Base-by-base conservation (phyloP, 1,139 yeast genomes). In the Kodamaea plutei region DNA sequence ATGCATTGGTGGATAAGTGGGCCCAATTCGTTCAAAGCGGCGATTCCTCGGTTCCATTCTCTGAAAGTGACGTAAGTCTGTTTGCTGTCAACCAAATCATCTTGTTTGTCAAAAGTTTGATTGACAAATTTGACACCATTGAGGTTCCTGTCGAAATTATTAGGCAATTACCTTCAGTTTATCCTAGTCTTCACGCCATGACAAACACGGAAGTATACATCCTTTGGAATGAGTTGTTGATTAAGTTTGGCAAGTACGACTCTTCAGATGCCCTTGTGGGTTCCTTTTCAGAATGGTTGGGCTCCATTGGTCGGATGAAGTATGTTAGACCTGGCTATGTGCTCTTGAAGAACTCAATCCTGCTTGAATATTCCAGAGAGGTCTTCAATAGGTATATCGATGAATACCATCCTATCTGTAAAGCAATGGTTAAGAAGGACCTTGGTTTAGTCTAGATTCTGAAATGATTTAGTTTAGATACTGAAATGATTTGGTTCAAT, bases 231-330 rank as follows among this genome's bases (percentile, higher is more conserved):
- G 54, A 49, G 5, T 45, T 64, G 20, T 47, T 61, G 16, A 58
- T 64, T 20, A 50, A 45, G 14, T 52, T 51, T 33, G 63, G 62
- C 2, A 34, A 48, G 11, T 54, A 43, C 33, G 35, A 41, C 15
- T 37, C 43, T 2, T 26, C 31, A 2, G 55, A 54, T 20, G 37
- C 29, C 4, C 31, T 47, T 3, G 64, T 57, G 1, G 25, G 26
- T 8, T 29, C 35, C 3, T 58, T 61, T 41, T 61, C 68, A 4
- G 40, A 40, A 18, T 64, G 70, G 69, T 50, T 64, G 34, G 69
- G 69, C 5, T 50, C 62, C 0, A 64, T 63, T 20, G 71, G 71
- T 12, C 49, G 71, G 40, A 64, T 64, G 71, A 64, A 64, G 43
- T 64, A 53, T 32, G 68, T 63, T 9, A 49, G 69, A 38, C 71